Conservation (phyloP, 345 rosid genomes). For the Theobroma cacao region DNA sequence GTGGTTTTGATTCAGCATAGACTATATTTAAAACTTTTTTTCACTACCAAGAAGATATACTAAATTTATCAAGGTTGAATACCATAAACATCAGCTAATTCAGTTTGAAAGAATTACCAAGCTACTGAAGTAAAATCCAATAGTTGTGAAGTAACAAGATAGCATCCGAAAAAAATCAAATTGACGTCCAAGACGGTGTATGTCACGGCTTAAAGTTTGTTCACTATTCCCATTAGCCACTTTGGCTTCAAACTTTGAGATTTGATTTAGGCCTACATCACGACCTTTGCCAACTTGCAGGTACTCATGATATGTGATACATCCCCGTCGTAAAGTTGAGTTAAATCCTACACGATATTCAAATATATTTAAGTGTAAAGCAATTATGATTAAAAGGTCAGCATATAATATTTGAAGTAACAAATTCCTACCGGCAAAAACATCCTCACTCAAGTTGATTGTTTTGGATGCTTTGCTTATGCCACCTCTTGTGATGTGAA, state of each 20-base stretch:
- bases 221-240: constrained; percentile 97
- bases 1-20: too few species aligned
- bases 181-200: constrained; percentile 75
- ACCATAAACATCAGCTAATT: not conserved
- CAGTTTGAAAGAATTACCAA: constrained; percentile 47
- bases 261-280: constrained; percentile 94
- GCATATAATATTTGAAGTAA: constrained; percentile 12
- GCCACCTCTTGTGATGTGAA: constrained; percentile 98
- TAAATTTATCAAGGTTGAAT: not conserved
- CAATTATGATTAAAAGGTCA: constrained; percentile 7
- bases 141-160: constrained; percentile 94
- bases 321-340: constrained; percentile 76
- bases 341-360: constrained; percentile 61
- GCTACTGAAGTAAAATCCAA: constrained; percentile 90
- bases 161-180: constrained; percentile 97
- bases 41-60: not conserved
- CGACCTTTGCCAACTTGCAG: constrained; percentile 99
- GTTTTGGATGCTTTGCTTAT: constrained; percentile 97
- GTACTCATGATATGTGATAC: constrained; percentile 81
- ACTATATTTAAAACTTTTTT: not conserved
- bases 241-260: constrained; percentile 96
- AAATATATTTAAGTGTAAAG: constrained; percentile 17
- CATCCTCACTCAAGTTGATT: constrained; percentile 89
- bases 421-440: constrained; percentile 69
- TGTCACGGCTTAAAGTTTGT: constrained; percentile 90